phyloP scores from a whole-genome alignment of 1,284 basidiomycete species.

The Fomitopsis betulina region DNA sequence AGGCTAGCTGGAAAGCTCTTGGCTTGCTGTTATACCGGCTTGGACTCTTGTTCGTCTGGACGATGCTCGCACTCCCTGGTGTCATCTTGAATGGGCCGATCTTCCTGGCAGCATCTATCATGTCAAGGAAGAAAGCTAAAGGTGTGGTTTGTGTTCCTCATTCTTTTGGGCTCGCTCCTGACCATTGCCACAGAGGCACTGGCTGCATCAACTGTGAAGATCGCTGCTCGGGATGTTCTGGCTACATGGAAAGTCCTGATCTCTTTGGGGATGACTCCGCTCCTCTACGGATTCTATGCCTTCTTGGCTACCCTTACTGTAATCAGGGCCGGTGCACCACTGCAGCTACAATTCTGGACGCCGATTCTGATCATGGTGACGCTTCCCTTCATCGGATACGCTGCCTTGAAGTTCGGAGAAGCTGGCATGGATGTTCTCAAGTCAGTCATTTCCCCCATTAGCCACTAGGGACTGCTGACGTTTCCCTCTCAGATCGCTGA shows the following conservation, averaged over 20 bases:
- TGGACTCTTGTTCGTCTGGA: conserved; percentile 81
- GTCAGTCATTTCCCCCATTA: conserved; percentile 49
- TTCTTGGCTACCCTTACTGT: conserved; percentile 77
- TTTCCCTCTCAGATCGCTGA: conserved; percentile 64
- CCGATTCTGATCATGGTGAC: conserved; percentile 77
- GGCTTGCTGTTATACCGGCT: conserved; percentile 85
- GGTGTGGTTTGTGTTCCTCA: conserved; percentile 41
- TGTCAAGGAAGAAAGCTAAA: conserved; percentile 90
- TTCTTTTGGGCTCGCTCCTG: background rate
- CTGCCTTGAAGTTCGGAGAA: conserved; percentile 97
- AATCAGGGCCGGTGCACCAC: conserved; percentile 60
- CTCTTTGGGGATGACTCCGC: conserved; percentile 85
- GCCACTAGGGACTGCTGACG: conserved; percentile 6
- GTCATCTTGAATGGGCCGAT: conserved; percentile 95
- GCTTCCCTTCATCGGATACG: conserved; percentile 89
- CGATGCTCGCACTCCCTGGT: conserved; percentile 86
- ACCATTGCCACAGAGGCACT: conserved; percentile 72
- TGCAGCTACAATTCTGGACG: conserved; percentile 69
- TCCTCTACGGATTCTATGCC: conserved; percentile 86
- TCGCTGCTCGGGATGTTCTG: conserved; percentile 92
- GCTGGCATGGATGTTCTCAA: conserved; percentile 98
- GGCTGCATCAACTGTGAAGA: conserved; percentile 93
- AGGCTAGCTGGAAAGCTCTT: conserved; percentile 84
- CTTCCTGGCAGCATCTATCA: conserved; percentile 88
- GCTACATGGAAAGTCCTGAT: conserved; percentile 99